These are phyloP conservation scores for Solanum clarkiae DNA, from an alignment of 257 asterid species.

Conservation along the genomic window DNA sequence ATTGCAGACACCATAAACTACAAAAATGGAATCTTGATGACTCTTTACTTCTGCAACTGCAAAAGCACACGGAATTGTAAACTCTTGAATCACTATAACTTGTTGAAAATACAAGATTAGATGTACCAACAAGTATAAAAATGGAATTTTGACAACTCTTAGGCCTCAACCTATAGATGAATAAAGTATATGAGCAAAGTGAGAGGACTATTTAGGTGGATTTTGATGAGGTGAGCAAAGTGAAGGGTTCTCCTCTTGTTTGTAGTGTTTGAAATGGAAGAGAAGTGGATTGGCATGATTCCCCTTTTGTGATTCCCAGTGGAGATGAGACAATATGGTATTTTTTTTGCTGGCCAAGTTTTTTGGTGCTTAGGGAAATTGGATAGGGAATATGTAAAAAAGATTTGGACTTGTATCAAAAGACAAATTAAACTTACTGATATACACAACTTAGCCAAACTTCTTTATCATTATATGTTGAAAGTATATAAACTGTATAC, in stretches of 20 bases:
- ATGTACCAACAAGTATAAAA: not conserved
- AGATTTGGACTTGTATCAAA: not conserved
- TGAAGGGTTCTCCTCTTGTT: not conserved
- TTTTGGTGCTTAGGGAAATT: not conserved
- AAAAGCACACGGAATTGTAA: slow-evolving; percentile 1
- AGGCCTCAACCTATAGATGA: not conserved
- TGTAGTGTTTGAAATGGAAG: not conserved
- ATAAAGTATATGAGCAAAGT: not conserved
- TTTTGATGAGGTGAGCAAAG: not conserved
- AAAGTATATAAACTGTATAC: not conserved
- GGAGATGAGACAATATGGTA: slow-evolving; percentile 3
- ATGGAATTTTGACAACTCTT: not conserved
- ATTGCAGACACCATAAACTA: not conserved
- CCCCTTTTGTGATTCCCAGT: slow-evolving; percentile 11
- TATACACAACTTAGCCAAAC: not conserved
- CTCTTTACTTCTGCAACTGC: not conserved
- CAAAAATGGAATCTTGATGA: not conserved
- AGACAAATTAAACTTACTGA: not conserved
- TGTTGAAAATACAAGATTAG: not conserved
- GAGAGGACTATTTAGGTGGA: not conserved
- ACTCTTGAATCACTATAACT: not conserved
- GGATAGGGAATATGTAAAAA: not conserved
- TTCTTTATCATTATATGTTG: not conserved
- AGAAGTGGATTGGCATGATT: slow-evolving; percentile 7
- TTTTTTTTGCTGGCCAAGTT: not conserved